These are phyloP conservation scores for Calcarisporium arbuscula DNA, from an alignment of 2,329 filamentous ascomycete species.

Conservation along the genomic window DNA sequence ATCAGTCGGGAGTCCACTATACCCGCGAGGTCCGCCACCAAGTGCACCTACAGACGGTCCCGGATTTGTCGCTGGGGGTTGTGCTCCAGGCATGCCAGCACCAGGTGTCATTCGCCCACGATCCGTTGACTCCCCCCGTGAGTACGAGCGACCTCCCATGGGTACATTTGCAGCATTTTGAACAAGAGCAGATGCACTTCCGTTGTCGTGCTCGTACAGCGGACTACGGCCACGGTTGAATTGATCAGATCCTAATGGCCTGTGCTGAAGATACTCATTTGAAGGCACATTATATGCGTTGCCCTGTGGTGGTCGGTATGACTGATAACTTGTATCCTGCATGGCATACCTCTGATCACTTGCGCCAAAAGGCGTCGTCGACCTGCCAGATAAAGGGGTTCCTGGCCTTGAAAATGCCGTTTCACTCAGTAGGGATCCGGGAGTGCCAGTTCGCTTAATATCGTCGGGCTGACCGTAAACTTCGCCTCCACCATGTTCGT, in stretches of 20 bases:
- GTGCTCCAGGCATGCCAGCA: constrained; percentile 1
- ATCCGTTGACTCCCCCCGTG: constrained; percentile 17
- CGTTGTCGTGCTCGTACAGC: constrained; percentile 45
- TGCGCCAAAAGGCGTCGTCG: constrained; percentile 29
- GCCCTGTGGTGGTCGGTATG: constrained; percentile 15
- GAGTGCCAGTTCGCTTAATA: constrained; percentile 55
- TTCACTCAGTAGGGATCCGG: constrained; percentile 43
- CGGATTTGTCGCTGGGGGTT: constrained; percentile 18
- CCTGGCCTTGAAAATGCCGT: constrained; percentile 39
- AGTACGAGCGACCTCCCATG: constrained; percentile 23
- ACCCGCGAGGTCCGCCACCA: constrained; percentile 52
- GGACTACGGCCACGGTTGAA: constrained; percentile 35
- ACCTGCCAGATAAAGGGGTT: constrained; percentile 34
- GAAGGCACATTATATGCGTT: too few relatives aligned
- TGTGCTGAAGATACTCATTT: too few relatives aligned
- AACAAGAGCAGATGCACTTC: constrained; percentile 48
- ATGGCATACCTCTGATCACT: constrained; percentile 18
- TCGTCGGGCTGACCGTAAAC: constrained; percentile 56
- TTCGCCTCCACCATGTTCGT: constrained; percentile 75
- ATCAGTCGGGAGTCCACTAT: constrained; percentile 51
- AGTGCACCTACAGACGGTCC: constrained; percentile 44
- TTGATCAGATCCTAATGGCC: constrained; percentile 15
- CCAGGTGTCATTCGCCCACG: constrained; percentile 17
- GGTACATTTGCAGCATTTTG: constrained; percentile 47
- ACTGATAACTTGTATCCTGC: constrained; percentile 23